Evolutionary conservation across 2,329 filamentous ascomycete species (phyloP), one percentile per base, ranked within the genome.

Genomic region (Venturia aucupariae): DNA sequence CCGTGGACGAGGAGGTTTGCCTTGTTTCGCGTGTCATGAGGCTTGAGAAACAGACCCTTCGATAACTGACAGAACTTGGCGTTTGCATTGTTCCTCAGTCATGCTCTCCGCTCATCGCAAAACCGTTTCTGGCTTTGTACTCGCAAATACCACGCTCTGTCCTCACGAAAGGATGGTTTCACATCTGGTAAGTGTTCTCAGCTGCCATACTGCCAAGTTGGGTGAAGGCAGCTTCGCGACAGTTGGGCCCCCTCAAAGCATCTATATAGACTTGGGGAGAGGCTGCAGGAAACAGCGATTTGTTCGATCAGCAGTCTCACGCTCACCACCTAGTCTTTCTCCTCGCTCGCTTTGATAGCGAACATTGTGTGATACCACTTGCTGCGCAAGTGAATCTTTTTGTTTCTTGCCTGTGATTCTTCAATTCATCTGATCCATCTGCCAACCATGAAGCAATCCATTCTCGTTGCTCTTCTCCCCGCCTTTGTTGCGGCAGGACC

Each of bases 261-360:
- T 60, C n/a, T 41, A 60, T 42, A 60, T 60, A 60, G 59, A 24
- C 59, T 44, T 60, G 38, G n/a, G 35, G 41, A 10, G 59, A 32
- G 24, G 59, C 27, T 27, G n/a, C 59, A 60, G 27, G 51, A 35
- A 8, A 35, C 35, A 30, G 51, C 27, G 1, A n/a, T 17, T 41
- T 19, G 27, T 13, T 11, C 2, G 7, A 19, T 32, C n/a, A 42
- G 41, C 59, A 60, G 59, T 42, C 59, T 42, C 38, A 60, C 59
- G 22, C 35, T 60, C 19, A 27, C n/a, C 22, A 24, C 5, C 59
- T 5, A 15, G n/a, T 27, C 38, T 27, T 8, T 41, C 13, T 42
- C 19, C 44, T 41, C 24, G 7, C n/a, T 41, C 59, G 59, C 59
- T 60, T 42, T 42, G 59, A 42, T 60, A 60, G 59, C 59, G 32